phyloP scores from a whole-genome alignment of 83 land plant genomes.

The Thuja plicata region DNA sequence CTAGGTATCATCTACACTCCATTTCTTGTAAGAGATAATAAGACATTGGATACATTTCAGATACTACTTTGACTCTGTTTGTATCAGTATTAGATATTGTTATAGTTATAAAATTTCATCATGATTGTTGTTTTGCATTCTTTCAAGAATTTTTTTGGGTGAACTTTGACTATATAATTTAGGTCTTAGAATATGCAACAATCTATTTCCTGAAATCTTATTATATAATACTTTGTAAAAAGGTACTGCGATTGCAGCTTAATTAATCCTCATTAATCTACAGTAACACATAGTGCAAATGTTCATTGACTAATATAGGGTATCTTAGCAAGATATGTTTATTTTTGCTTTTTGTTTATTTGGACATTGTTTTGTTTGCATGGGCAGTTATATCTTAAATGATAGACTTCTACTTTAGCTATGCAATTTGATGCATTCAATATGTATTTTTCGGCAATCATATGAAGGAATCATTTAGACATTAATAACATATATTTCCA shows the following conservation, averaged over 20 bases:
- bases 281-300: background rate
- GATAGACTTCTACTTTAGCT: background rate
- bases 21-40: conserved; percentile 1
- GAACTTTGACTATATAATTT: background rate
- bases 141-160: background rate
- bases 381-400: background rate
- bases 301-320: background rate
- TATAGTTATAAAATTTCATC: background rate
- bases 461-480: background rate
- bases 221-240: background rate
- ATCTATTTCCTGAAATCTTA: background rate
- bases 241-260: background rate
- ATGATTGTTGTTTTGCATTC: background rate
- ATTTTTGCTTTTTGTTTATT: background rate
- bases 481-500: background rate
- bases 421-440: background rate
- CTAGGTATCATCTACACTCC: conserved; percentile 53
- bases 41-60: background rate
- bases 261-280: background rate
- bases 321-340: background rate
- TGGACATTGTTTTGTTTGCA: background rate
- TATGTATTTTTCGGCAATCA: background rate
- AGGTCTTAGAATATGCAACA: background rate
- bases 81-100: background rate
- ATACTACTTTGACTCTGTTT: background rate